phyloP scores from a whole-genome alignment of 805 yeast species.

The Candida suzukii region DNA sequence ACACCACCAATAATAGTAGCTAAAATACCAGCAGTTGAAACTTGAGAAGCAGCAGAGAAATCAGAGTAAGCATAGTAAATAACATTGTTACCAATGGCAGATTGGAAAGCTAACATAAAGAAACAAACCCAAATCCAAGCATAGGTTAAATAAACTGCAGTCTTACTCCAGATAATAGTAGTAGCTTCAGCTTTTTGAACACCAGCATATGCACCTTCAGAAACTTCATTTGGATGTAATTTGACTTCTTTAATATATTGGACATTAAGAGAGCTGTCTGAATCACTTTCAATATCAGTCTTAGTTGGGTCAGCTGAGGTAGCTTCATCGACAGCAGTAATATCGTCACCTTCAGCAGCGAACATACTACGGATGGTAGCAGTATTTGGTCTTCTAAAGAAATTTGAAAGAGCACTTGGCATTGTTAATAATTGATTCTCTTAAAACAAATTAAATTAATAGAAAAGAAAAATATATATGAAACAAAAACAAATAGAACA shows the following conservation, averaged over 20 bases:
- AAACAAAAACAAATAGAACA: too few species aligned
- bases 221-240: conserved; percentile 8
- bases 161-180: conserved; percentile 24
- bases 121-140: conserved; percentile 28
- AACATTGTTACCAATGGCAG: conserved; percentile 17
- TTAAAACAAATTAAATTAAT: too few species aligned
- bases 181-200: conserved; percentile 24
- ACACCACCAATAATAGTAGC: conserved; percentile 27
- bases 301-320: too few species aligned
- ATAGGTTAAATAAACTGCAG: conserved; percentile 19
- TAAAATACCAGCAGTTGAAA: conserved; percentile 22
- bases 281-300: background rate
- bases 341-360: background rate
- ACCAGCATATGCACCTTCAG: conserved; percentile 19
- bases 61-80: conserved; percentile 15
- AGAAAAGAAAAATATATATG: too few species aligned
- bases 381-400: too few species aligned
- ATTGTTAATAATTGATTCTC: too few species aligned
- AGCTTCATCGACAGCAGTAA: too few species aligned
- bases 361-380: background rate
- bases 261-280: background rate
- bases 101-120: conserved; percentile 27
- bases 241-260: background rate
- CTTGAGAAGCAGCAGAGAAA: conserved; percentile 22
- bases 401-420: too few species aligned